Base-by-base conservation (phyloP, 331 rosid genomes). In the Rhamnella rubrinervis region DNA sequence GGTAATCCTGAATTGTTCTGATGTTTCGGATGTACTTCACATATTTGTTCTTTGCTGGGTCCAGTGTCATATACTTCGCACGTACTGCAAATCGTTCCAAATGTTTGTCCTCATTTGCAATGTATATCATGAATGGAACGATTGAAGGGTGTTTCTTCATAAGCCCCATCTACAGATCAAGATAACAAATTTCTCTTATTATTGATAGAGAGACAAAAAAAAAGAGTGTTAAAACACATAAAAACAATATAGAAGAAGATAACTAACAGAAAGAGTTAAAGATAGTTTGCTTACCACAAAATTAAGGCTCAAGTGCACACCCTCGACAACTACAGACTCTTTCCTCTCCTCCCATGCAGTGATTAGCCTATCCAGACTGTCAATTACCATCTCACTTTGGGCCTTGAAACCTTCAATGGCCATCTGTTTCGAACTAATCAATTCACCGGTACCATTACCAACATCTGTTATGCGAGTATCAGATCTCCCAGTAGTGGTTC, bases 361-460 rank as follows among this genome's bases (percentile, higher is more conserved):
- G 75, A 95, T 95, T 78, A 95, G 80, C 78, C 97, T 86, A 81
- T 95, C 99, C 80, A 95, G 99, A 86, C 99, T 95, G 86, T 95
- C 99, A 63, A 95, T 91, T 69, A 95, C 99, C 99, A 95, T 95
- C 85, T 95, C 99, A 79, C 99, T 91, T 79, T 95, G 99, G 17
- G 99, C 99, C 84, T 95, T 95, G 69, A 67, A 95, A 77, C 99
- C 99, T 84, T 91, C 96, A 67, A 95, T 6, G 18, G 99, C 99
- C 99, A 95, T 87, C 84, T 91, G 95, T 83, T 89, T 95, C 38
- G 80, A 78, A 80, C 89, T 82, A 59, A 78, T 80, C 73, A 87
- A 78, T 76, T 89, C 93, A 63, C 83, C 59, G 23, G 83, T 25
- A 61, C 79, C 62, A 26, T 71, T 61, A 71, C 83, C 63, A 20